Conservation (phyloP, 108 stramenopile genomes). For the Skeletonema costatum region DNA sequence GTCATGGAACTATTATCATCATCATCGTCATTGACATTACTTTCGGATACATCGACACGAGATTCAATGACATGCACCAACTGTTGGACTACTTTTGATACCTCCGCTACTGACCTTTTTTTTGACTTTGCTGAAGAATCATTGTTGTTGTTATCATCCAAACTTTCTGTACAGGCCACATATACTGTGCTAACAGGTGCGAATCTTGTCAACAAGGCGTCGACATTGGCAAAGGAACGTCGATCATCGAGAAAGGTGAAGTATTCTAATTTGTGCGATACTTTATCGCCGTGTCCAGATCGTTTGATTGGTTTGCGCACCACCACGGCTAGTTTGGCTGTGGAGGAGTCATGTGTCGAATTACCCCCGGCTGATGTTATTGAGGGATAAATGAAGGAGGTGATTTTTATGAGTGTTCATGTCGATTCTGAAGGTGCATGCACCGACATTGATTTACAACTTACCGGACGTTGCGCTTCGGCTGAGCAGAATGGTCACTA, state of each 20-base stretch:
- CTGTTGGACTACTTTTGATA: constrained; percentile 7
- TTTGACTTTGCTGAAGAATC: background rate
- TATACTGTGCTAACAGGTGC: constrained; percentile 41
- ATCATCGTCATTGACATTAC: background rate
- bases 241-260: constrained; percentile 66
- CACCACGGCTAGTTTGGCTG: constrained; percentile 44
- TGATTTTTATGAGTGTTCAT: background rate
- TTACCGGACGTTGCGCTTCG: constrained; percentile 26
- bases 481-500: constrained; percentile 26
- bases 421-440: background rate
- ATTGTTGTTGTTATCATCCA: background rate
- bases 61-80: constrained; percentile 41
- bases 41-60: constrained; percentile 25
- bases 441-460: background rate
- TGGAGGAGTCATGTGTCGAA: constrained; percentile 24
- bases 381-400: background rate
- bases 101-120: constrained; percentile 13
- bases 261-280: constrained; percentile 50
- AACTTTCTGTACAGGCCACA: constrained; percentile 44
- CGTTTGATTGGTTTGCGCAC: constrained; percentile 47
- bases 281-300: constrained; percentile 33
- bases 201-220: constrained; percentile 62
- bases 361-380: constrained; percentile 12
- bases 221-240: constrained; percentile 62
- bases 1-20: background rate